Evolutionary conservation across 495 filamentous ascomycete species (phyloP).

Genomic region (Chaetomium cochliodes): DNA sequence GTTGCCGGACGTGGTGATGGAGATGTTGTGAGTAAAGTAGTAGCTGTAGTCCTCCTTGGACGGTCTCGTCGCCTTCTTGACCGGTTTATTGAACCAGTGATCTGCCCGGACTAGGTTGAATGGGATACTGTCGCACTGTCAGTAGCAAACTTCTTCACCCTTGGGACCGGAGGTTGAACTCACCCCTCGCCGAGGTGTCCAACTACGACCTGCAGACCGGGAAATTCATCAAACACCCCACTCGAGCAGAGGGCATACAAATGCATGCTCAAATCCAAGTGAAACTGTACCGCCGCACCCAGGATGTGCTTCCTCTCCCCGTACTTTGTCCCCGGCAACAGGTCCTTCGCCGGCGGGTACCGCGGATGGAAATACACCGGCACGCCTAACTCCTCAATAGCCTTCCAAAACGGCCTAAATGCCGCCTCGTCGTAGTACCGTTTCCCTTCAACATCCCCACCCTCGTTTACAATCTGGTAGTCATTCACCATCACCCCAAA

Average conservation of each 20-base stretch:
- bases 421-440: constrained; percentile 59
- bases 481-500: constrained; percentile 61
- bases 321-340: constrained; percentile 26
- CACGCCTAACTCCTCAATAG: constrained; percentile 57
- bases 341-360: constrained; percentile 38
- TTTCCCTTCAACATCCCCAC: constrained; percentile 45
- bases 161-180: constrained; percentile 14
- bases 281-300: constrained; percentile 40
- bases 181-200: constrained; percentile 62
- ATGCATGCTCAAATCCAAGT: constrained; percentile 42
- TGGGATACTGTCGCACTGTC: constrained; percentile 46
- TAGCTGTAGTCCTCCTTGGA: constrained; percentile 59
- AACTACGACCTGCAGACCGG: constrained; percentile 57
- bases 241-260: constrained; percentile 39
- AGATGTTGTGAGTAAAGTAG: constrained; percentile 62
- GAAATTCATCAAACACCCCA: constrained; percentile 53
- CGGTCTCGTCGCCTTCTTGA: constrained; percentile 54
- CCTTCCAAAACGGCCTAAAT: constrained; percentile 60
- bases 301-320: constrained; percentile 35
- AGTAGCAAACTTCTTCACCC: not conserved
- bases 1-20: constrained; percentile 61
- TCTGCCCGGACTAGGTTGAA: constrained; percentile 64
- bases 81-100: constrained; percentile 56
- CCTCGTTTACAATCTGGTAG: constrained; percentile 37
- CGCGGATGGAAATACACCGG: constrained; percentile 63